Evolutionary conservation across 768 basidiomycete species (phyloP), one percentile per base, ranked within the genome.

Genomic region (Royoungia palumana): DNA sequence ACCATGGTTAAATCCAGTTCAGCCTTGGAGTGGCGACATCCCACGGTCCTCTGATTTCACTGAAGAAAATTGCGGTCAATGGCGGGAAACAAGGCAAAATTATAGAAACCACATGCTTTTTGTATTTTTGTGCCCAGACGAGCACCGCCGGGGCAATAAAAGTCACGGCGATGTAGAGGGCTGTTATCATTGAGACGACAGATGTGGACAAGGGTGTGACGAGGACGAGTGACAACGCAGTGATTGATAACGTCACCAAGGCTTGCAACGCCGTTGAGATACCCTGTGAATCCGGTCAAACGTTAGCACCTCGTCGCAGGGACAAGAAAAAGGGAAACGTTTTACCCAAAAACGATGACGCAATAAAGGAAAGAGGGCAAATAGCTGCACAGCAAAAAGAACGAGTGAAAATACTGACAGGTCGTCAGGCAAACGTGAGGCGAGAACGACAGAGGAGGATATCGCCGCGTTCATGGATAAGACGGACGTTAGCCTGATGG

Each of bases 401-500:
- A 90, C 81, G 49, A 98, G 79, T 30, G 91, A 84, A 62, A 97
- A 97, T 20, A 96, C 95, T 21, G 88, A 82, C 39, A 87, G 67
- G 66, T 93, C 89, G 57, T 87, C 83, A 36, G 80, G 72, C 34
- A 98, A 75, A 56, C 95, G 87, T 35, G 94, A 96, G 27, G 94
- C 92, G 53, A 97, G 75, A 47, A 98, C 94, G 39, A 96, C 88
- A 27, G 89, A 91, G 16, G 91, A 89, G 36, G 90, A 94, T 50
- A 96, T 83, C 27, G 90, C 91, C 38, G 94, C 94, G 62, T 93
- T 92, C 76, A 87, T 89, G 36, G 89, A 91, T 48, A 93, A 65
- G 40, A 93, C 87, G 39, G 88, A 90, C 36, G 86, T 87, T 46
- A 91, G 68, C 64, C 89, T 90, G 63, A 54, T 44, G 64, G 55